Evolutionary conservation across 2,329 filamentous ascomycete species (phyloP).

Genomic region (Talaromyces piceae): DNA sequence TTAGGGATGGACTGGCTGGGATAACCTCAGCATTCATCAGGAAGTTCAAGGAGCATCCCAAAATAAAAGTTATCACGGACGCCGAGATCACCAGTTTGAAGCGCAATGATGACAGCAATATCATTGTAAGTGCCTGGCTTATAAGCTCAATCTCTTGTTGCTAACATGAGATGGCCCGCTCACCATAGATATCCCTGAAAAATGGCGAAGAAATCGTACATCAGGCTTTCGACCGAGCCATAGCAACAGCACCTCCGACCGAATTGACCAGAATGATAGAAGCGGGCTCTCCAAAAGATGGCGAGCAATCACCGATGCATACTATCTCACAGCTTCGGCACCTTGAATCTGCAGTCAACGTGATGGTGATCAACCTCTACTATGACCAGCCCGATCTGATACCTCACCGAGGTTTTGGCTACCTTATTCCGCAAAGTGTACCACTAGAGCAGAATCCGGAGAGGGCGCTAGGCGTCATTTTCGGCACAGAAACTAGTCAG

Average conservation of each 20-base stretch:
- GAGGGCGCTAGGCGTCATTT: conserved; percentile 80
- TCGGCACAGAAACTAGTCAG: conserved; percentile 64
- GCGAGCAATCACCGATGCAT: conserved; percentile 11
- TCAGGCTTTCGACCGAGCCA: conserved; percentile 22
- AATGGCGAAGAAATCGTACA: not conserved
- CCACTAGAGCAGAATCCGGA: conserved; percentile 69
- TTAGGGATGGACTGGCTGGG: conserved; percentile 54
- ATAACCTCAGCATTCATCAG: conserved; percentile 48
- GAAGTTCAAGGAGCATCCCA: conserved; percentile 34
- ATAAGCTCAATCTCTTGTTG: no score
- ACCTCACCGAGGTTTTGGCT: conserved; percentile 71
- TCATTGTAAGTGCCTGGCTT: conserved; percentile 21
- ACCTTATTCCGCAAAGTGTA: conserved; percentile 74
- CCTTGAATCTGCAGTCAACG: conserved; percentile 61
- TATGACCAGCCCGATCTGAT: conserved; percentile 60
- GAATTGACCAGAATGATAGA: conserved; percentile 20
- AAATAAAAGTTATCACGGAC: conserved; percentile 52
- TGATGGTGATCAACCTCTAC: conserved; percentile 90
- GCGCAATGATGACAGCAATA: conserved; percentile 15
- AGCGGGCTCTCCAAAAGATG: conserved; percentile 7
- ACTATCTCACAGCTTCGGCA: conserved; percentile 19
- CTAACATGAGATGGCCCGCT: not conserved
- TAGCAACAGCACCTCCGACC: conserved; percentile 26
- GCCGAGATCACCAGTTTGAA: conserved; percentile 44
- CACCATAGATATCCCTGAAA: conserved; percentile 5